Evolutionary conservation across 192 early-diverging fungal genomes (phyloP).

Genomic region (Entomortierella chlamydospora): DNA sequence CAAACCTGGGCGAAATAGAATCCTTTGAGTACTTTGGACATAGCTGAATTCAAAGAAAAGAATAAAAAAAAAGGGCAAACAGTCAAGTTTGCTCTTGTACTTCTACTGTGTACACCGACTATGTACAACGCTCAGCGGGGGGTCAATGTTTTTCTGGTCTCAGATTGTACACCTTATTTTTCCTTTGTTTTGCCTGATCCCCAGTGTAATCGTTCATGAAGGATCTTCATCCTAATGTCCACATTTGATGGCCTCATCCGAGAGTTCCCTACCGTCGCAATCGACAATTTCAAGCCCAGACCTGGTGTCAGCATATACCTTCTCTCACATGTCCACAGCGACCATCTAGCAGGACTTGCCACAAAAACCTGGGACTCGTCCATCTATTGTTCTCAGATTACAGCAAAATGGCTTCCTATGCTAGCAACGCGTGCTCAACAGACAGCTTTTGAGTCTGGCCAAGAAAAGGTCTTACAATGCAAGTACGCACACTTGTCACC

Average conservation of each 20-base stretch:
- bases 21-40: too few relatives aligned
- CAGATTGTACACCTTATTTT: too few relatives aligned
- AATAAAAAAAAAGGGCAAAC: too few relatives aligned
- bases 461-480: slow-evolving; percentile 3
- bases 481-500: slow-evolving; percentile 32
- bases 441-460: slow-evolving; percentile 20
- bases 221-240: slow-evolving; percentile 43
- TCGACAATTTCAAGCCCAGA: slow-evolving; percentile 53
- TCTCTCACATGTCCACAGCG: slow-evolving; percentile 61
- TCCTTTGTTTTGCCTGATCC: too few relatives aligned
- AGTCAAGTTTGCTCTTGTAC: too few relatives aligned
- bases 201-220: slow-evolving; percentile 2
- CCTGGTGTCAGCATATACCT: slow-evolving; percentile 45
- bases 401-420: slow-evolving; percentile 55
- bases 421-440: slow-evolving; percentile 31
- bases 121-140: too few relatives aligned
- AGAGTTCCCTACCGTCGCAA: slow-evolving; percentile 60
- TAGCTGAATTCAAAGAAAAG: too few relatives aligned
- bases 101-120: too few relatives aligned
- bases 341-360: slow-evolving; percentile 58
- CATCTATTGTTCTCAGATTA: slow-evolving; percentile 63
- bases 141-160: too few relatives aligned
- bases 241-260: slow-evolving; percentile 67
- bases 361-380: slow-evolving; percentile 41
- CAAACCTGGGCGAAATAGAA: too few relatives aligned